Percentiles rank a stretch among this genome's conserved stretches.
These are phyloP conservation scores for Citrus medica DNA, from an alignment of 345 rosid genomes.

Conservation along the genomic window DNA sequence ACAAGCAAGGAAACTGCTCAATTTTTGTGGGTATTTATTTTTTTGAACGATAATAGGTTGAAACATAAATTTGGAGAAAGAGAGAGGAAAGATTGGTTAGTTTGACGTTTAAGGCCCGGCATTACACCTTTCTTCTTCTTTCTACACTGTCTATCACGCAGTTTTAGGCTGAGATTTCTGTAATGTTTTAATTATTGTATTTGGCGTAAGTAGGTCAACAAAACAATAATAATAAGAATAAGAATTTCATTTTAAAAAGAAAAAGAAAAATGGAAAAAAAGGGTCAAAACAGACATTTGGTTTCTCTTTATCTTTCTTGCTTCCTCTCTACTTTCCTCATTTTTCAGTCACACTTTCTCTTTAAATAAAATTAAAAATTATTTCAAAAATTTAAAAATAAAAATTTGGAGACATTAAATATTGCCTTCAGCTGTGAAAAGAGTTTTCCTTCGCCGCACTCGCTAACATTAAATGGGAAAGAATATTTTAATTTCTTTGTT, in stretches of 20 bases:
- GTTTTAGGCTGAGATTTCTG: constrained; percentile 14
- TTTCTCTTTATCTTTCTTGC: constrained; percentile 17
- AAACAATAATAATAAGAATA: too few species aligned
- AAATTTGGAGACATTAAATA: background rate
- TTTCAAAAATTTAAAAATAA: background rate
- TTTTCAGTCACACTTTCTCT: background rate
- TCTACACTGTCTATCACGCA: constrained; percentile 18
- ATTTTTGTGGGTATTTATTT: too few species aligned
- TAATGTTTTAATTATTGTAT: background rate
- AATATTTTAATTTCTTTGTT: too few species aligned
- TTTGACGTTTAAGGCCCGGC: constrained; percentile 29
- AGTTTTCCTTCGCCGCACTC: background rate
- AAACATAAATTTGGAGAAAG: background rate
- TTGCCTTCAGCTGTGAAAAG: background rate
- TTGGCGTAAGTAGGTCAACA: background rate
- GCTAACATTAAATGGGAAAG: too few species aligned
- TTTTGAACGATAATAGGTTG: background rate
- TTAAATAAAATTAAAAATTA: too few species aligned
- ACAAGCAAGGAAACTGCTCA: too few species aligned
- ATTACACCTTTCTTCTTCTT: background rate
- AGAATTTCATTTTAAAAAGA: too few species aligned
- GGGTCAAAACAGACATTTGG: constrained; percentile 31
- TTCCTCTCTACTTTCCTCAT: constrained; percentile 18
- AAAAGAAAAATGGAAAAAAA: background rate
- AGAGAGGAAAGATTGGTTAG: background rate